Conservation (phyloP, 176 grass and related monocot species). For the Carex cristatella region DNA sequence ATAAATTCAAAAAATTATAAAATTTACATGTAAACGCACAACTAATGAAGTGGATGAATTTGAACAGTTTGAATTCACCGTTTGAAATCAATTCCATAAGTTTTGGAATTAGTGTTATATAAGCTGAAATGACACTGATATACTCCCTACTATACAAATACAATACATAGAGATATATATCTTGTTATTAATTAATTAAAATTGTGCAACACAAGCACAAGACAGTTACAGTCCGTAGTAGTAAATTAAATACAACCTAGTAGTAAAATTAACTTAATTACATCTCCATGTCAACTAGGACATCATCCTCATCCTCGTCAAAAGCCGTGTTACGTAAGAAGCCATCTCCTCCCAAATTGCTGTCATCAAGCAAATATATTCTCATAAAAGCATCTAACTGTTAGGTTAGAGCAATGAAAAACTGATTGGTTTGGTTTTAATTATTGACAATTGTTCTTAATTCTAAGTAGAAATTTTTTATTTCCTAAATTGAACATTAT, state of each 20-base stretch:
- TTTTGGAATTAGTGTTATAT: no score
- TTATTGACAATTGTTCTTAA: no score
- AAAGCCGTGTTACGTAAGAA: constrained; percentile 34
- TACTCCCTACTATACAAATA: not conserved
- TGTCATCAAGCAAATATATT: not conserved
- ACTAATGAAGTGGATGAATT: no score
- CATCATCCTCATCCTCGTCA: constrained; percentile 65
- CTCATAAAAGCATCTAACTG: no score
- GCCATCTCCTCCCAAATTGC: constrained; percentile 59
- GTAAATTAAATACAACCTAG: not conserved
- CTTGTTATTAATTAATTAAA: not conserved
- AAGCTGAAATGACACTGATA: no score
- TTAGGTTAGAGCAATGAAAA: no score
- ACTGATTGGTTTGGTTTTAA: no score
- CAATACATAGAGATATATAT: not conserved
- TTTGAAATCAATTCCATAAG: no score
- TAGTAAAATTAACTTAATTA: constrained; percentile 42
- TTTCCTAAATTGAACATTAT: not conserved
- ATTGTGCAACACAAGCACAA: not conserved
- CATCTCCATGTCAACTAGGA: constrained; percentile 85
- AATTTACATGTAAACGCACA: no score
- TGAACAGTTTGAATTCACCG: no score
- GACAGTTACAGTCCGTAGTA: not conserved
- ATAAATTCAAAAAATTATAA: no score
- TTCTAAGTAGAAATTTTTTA: not conserved